Evolutionary conservation across 2,329 filamentous ascomycete species (phyloP).

Genomic region (Tolypocladium ovalisporum): DNA sequence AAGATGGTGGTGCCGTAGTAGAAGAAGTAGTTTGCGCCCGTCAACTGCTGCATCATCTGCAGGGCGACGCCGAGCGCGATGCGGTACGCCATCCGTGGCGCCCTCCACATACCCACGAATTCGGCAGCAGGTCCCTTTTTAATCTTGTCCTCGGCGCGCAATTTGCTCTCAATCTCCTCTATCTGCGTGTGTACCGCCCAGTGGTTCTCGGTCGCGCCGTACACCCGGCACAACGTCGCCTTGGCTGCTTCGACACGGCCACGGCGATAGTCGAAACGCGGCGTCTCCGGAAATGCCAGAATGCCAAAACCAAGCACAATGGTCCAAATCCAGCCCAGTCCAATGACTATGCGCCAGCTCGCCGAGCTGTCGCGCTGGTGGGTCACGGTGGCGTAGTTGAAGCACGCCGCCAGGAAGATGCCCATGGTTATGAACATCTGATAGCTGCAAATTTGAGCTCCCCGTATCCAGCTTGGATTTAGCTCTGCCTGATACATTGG

Average conservation of each 20-base stretch:
- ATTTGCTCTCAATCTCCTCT: slow-evolving; percentile 41
- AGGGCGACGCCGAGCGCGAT: slow-evolving; percentile 48
- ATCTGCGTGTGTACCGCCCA: slow-evolving; percentile 36
- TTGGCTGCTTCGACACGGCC: slow-evolving; percentile 35
- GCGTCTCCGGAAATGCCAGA: slow-evolving; percentile 39
- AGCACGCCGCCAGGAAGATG: slow-evolving; percentile 47
- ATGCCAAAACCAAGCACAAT: slow-evolving; percentile 37
- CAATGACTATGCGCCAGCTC: slow-evolving; percentile 51
- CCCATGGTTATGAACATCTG: slow-evolving; percentile 65
- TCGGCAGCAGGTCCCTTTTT: slow-evolving; percentile 30
- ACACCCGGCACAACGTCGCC: slow-evolving; percentile 35
- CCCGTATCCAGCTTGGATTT: slow-evolving; percentile 54
- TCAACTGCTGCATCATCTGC: slow-evolving; percentile 59
- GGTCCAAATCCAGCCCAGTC: slow-evolving; percentile 40
- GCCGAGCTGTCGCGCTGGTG: slow-evolving; percentile 33
- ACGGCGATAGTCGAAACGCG: slow-evolving; percentile 37
- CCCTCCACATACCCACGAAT: slow-evolving; percentile 50
- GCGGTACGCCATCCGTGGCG: slow-evolving; percentile 53
- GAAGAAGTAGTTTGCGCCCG: slow-evolving; percentile 57
- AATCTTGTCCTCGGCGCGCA: slow-evolving; percentile 33
- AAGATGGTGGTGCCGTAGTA: slow-evolving; percentile 49
- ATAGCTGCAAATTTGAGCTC: slow-evolving; percentile 54
- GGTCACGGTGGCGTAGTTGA: slow-evolving; percentile 50
- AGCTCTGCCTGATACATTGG: slow-evolving; percentile 70
- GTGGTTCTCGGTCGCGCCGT: slow-evolving; percentile 31